phyloP scores from a whole-genome alignment of 805 yeast genomes.

The Saccharomycopsis fibuligera region DNA sequence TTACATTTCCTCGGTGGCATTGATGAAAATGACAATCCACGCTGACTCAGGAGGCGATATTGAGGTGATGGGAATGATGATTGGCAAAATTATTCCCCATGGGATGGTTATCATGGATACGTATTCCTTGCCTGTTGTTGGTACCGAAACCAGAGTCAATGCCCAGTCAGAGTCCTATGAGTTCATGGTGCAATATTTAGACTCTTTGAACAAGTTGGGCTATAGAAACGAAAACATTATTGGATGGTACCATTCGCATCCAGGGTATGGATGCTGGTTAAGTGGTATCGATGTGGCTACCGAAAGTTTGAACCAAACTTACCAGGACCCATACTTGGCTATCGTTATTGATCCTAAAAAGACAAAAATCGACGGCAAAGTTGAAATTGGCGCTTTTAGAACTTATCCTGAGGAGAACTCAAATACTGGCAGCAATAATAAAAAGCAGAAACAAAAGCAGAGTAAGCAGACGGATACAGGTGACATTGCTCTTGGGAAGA shows the following conservation, averaged over 20 bases:
- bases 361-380: slow-evolving; percentile 52
- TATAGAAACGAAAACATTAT: slow-evolving; percentile 61
- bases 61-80: slow-evolving; percentile 93
- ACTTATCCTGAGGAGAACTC: slow-evolving; percentile 44
- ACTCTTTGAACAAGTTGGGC: slow-evolving; percentile 44
- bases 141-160: slow-evolving; percentile 93
- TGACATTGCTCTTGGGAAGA: not conserved
- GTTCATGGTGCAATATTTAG: slow-evolving; percentile 82
- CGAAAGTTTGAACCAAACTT: slow-evolving; percentile 74
- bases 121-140: slow-evolving; percentile 87
- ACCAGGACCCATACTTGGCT: slow-evolving; percentile 89
- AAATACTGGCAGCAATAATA: not conserved
- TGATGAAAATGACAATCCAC: slow-evolving; percentile 71
- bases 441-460: slow-evolving; percentile 5
- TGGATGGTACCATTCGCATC: slow-evolving; percentile 98
- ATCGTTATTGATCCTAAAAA: slow-evolving; percentile 80
- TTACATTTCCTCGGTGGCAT: slow-evolving; percentile 63
- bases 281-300: slow-evolving; percentile 91
- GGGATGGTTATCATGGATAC: slow-evolving; percentile 70
- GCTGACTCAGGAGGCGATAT: slow-evolving; percentile 79
- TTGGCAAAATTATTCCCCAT: slow-evolving; percentile 59
- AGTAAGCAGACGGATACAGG: slow-evolving; percentile 14
- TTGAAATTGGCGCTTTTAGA: slow-evolving; percentile 86
- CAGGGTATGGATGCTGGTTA: slow-evolving; percentile 96
- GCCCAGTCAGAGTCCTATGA: slow-evolving; percentile 93